Evolutionary conservation across 495 filamentous ascomycete genomes (phyloP).

Genomic region (Pseudevernia furfuracea): DNA sequence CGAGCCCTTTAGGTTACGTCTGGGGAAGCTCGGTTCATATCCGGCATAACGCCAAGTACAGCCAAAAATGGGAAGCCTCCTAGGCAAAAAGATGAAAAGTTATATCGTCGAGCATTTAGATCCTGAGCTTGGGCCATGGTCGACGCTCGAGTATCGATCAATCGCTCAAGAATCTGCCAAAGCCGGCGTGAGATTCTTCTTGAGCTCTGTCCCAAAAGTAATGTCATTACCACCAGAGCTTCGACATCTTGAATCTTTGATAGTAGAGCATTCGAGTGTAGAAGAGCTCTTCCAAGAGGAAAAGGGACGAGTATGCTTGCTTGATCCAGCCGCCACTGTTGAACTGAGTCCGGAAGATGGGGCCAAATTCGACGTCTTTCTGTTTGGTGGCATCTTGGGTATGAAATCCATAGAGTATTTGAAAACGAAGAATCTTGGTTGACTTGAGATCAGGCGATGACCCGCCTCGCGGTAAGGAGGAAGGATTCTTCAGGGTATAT

Average conservation of each 20-base stretch:
- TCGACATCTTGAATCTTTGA: slow-evolving; percentile 50
- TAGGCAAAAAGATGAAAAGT: slow-evolving; percentile 39
- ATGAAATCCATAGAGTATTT: slow-evolving; percentile 30
- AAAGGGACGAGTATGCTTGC: slow-evolving; percentile 67
- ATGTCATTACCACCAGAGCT: slow-evolving; percentile 62
- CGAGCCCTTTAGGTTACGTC: too few relatives aligned
- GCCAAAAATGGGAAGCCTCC: not conserved
- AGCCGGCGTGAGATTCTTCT: slow-evolving; percentile 60
- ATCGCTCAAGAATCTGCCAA: slow-evolving; percentile 74
- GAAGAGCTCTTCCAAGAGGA: slow-evolving; percentile 65
- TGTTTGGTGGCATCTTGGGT: slow-evolving; percentile 96
- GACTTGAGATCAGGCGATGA: slow-evolving; percentile 63
- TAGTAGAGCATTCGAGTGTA: slow-evolving; percentile 61
- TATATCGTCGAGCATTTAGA: slow-evolving; percentile 93
- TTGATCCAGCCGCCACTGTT: slow-evolving; percentile 74
- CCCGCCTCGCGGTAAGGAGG: slow-evolving; percentile 71
- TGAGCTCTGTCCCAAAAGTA: slow-evolving; percentile 69
- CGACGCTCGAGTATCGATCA: slow-evolving; percentile 76
- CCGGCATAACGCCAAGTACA: not conserved
- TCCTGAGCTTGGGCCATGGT: slow-evolving; percentile 90
- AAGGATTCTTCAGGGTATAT: not conserved
- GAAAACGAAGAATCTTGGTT: not conserved
- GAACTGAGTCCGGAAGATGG: slow-evolving; percentile 81
- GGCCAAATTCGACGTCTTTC: slow-evolving; percentile 74
- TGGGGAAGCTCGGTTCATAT: not conserved